These are phyloP conservation scores for Monascus purpureus DNA, from an alignment of 495 filamentous ascomycete genomes.

Conservation along the genomic window DNA sequence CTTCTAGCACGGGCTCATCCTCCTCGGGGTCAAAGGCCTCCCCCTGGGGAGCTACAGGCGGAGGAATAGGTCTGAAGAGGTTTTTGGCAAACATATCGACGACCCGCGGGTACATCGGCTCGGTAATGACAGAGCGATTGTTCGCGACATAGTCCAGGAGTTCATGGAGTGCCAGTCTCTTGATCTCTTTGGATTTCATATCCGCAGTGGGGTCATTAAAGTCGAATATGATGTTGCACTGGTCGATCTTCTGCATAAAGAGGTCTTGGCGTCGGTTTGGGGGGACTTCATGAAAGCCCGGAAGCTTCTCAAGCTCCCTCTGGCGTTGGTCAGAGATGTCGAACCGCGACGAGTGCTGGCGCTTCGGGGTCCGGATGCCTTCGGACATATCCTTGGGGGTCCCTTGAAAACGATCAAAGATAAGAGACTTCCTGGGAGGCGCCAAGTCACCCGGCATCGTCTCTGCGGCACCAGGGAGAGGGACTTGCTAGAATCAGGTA, in stretches of 20 bases:
- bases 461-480: slow-evolving; percentile 85
- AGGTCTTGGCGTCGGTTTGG: slow-evolving; percentile 91
- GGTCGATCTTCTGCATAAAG: slow-evolving; percentile 99
- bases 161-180: slow-evolving; percentile 90
- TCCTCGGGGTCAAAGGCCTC: slow-evolving; percentile 98
- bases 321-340: slow-evolving; percentile 88
- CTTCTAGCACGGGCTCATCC: slow-evolving; percentile 94
- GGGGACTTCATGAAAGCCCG: slow-evolving; percentile 96
- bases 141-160: slow-evolving; percentile 97
- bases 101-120: slow-evolving; percentile 96
- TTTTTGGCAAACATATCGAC: slow-evolving; percentile 99
- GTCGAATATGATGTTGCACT: slow-evolving; percentile 99
- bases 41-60: slow-evolving; percentile 91
- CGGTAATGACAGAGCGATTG: slow-evolving; percentile 95
- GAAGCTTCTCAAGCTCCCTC: slow-evolving; percentile 89
- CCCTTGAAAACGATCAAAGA: slow-evolving; percentile 84
- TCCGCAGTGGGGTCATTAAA: slow-evolving; percentile 97
- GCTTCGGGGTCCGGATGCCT: slow-evolving; percentile 84
- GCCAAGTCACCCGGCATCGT: slow-evolving; percentile 98
- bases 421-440: slow-evolving; percentile 81
- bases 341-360: slow-evolving; percentile 94
- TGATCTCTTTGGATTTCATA: slow-evolving; percentile 99
- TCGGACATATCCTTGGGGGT: slow-evolving; percentile 93
- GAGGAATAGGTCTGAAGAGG: slow-evolving; percentile 90
- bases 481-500: slow-evolving; percentile 79